Conservation (phyloP, 345 rosid species). For the Erucastrum elatum region DNA sequence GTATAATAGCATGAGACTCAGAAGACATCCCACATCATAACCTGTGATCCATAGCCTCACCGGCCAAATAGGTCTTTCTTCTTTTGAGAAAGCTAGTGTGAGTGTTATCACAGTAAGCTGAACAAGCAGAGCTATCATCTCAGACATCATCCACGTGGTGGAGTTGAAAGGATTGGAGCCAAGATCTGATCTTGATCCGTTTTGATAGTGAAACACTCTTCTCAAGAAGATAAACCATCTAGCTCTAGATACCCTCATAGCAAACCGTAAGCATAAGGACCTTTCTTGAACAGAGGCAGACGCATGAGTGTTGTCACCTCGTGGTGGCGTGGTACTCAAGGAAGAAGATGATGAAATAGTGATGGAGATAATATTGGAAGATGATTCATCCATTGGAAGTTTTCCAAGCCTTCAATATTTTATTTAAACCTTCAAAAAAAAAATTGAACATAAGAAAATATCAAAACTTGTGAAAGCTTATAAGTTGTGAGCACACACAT, state of each 20-base stretch:
- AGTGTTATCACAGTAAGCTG: slow-evolving; percentile 66
- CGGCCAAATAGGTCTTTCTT: slow-evolving; percentile 91
- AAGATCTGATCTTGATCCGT: slow-evolving; percentile 81
- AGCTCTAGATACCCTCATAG: slow-evolving; percentile 85
- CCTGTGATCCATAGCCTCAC: slow-evolving; percentile 87
- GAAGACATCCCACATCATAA: slow-evolving; percentile 78
- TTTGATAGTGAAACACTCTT: slow-evolving; percentile 96
- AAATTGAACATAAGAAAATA: not conserved
- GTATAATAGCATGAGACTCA: slow-evolving; percentile 65
- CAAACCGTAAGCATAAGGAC: slow-evolving; percentile 58
- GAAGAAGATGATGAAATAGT: slow-evolving; percentile 47
- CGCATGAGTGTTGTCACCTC: slow-evolving; percentile 33
- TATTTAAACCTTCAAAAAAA: slow-evolving; percentile 13
- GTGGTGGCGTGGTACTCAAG: slow-evolving; percentile 46
- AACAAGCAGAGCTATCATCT: slow-evolving; percentile 65
- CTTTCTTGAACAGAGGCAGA: slow-evolving; percentile 43
- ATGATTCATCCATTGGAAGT: slow-evolving; percentile 54
- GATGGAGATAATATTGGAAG: slow-evolving; percentile 44
- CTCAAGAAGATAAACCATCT: slow-evolving; percentile 93
- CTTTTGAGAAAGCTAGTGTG: slow-evolving; percentile 64
- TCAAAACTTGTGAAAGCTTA: slow-evolving; percentile 12
- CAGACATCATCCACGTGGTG: slow-evolving; percentile 80
- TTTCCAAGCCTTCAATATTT: not conserved
- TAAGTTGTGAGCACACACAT: slow-evolving; percentile 27
- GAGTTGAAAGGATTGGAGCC: slow-evolving; percentile 95